These are phyloP conservation scores for Ophiocordyceps sinensis DNA, from an alignment of 2,329 filamentous ascomycete genomes.

Conservation along the genomic window DNA sequence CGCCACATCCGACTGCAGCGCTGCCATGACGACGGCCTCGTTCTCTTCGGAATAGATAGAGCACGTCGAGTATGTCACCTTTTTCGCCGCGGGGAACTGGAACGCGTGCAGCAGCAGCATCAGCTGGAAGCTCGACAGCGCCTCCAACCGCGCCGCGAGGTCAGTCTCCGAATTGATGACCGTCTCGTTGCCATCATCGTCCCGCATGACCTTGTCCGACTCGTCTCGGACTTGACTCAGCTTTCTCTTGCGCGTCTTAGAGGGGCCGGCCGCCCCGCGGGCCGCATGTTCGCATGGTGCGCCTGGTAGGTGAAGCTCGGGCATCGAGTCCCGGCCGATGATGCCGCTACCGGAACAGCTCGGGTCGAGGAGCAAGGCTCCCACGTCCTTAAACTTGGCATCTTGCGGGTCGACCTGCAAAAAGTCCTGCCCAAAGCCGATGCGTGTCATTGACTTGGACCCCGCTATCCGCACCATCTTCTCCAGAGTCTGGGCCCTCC, in stretches of 20 bases:
- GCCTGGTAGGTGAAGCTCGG: conserved; percentile 46
- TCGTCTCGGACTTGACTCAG: conserved; percentile 19
- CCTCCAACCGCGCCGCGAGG: conserved; percentile 49
- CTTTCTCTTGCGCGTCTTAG: conserved; percentile 29
- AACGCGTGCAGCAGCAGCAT: conserved; percentile 74
- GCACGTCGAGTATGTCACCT: conserved; percentile 87
- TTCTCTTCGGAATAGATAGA: conserved; percentile 82
- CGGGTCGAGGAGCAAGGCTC: conserved; percentile 73
- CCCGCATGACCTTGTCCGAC: conserved; percentile 26
- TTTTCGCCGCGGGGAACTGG: conserved; percentile 57
- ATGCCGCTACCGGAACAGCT: conserved; percentile 96
- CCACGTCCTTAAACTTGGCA: conserved; percentile 52
- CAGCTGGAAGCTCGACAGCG: conserved; percentile 70
- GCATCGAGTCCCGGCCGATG: conserved; percentile 69
- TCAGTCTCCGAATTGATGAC: conserved; percentile 38
- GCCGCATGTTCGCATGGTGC: conserved; percentile 7
- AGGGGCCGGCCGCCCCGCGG: conserved; percentile 7
- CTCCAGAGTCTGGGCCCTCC: conserved; percentile 58
- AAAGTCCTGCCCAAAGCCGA: conserved; percentile 70
- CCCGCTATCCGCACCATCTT: conserved; percentile 77
- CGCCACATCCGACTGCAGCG: conserved; percentile 54
- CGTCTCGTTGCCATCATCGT: conserved; percentile 44
- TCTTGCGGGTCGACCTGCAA: conserved; percentile 55
- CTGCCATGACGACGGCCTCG: conserved; percentile 64
- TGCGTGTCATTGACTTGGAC: conserved; percentile 47